Percentiles rank a stretch among this genome's conserved stretches.
These are phyloP conservation scores for Hanseniaspora meyeri DNA, from an alignment of 805 yeast species.

Conservation along the genomic window DNA sequence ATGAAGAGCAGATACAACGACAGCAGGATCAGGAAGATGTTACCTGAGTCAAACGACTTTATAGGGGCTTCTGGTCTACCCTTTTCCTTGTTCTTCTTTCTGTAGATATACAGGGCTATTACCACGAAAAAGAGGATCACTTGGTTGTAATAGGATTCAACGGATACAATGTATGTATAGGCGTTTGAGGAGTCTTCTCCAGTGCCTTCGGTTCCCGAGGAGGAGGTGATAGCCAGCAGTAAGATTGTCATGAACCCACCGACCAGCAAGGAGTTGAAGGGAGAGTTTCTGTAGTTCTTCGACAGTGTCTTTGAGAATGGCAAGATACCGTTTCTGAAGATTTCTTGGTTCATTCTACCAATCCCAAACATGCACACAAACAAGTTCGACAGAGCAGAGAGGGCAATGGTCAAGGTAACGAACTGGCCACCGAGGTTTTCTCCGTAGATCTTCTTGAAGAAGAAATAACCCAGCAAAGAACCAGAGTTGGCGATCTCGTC, in stretches of 20 bases:
- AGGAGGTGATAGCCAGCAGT: conserved; percentile 28
- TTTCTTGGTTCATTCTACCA: conserved; percentile 53
- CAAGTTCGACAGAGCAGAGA: conserved; percentile 52
- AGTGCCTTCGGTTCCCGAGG: conserved; percentile 22
- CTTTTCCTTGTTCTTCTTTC: conserved; percentile 29
- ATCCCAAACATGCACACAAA: conserved; percentile 48
- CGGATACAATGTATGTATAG: conserved; percentile 33
- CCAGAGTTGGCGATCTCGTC: conserved; percentile 44
- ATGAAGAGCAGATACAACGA: conserved; percentile 39
- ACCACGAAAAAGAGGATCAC: conserved; percentile 41
- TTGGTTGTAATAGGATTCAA: conserved; percentile 38
- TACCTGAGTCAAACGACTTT: conserved; percentile 39
- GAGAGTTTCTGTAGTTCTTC: conserved; percentile 40
- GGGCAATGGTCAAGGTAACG: conserved; percentile 44
- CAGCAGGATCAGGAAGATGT: conserved; percentile 34
- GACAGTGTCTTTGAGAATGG: conserved; percentile 44
- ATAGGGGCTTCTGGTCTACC: conserved; percentile 35
- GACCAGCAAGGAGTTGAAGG: conserved; percentile 37
- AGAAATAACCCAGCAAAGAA: conserved; percentile 45
- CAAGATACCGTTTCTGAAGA: conserved; percentile 48
- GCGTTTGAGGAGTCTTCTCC: conserved; percentile 18
- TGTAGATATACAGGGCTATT: conserved; percentile 43
- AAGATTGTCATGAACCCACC: conserved; percentile 26
- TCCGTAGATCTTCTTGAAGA: conserved; percentile 48
- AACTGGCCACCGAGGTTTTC: conserved; percentile 39